Base-by-base conservation (phyloP, 2,329 filamentous ascomycete species). In the Decorospora gaudefroyi region DNA sequence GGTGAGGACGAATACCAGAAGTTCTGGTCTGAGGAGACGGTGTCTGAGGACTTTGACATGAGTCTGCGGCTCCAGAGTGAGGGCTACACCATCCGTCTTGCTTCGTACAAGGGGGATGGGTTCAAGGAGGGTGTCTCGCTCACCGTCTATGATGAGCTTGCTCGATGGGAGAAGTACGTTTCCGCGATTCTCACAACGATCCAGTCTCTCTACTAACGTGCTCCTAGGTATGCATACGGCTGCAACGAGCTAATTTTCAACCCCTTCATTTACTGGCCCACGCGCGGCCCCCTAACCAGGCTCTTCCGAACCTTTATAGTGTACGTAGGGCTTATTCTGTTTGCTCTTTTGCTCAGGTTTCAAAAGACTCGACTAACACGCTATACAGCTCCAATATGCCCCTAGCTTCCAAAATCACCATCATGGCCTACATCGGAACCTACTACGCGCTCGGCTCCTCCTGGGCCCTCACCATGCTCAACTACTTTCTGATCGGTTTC, bases 11-110 rank as follows among this genome's bases (percentile, higher is more conserved):
- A 83, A 38, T 79, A 78, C 8, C 77, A 82, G 53, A 79, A 84
- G 56, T 88, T 82, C 71, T 90, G 87, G 86, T 88, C 85, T 6
- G 87, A 90, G 64, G 78, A 77, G 4, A 85, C 86, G 57, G 87
- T 90, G 0, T 89, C 86, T 0, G 87, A 90, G 50, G 87, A 90
- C 59, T 90, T 90, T 41, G 86, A 90, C 49, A 87, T 89, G 71
- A 80, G 84, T 8, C 76, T 90, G 1, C 83, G 86, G 23, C 76
- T 90, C 4, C 87, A 90, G 67, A 82, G 81, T 51, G 74, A 74
- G 12, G 85, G 85, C 16, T 87, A 86, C 66, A 76, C 82, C 23
- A 80, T 88, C 31, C 84, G 87, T 9, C 75, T 89, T 0, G 86
- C 81, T 8, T 79, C 83, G 0, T 90, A 88, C 71, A 81, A 84